These are phyloP conservation scores for Physcia stellaris DNA, from an alignment of 495 filamentous ascomycete genomes.

Conservation along the genomic window DNA sequence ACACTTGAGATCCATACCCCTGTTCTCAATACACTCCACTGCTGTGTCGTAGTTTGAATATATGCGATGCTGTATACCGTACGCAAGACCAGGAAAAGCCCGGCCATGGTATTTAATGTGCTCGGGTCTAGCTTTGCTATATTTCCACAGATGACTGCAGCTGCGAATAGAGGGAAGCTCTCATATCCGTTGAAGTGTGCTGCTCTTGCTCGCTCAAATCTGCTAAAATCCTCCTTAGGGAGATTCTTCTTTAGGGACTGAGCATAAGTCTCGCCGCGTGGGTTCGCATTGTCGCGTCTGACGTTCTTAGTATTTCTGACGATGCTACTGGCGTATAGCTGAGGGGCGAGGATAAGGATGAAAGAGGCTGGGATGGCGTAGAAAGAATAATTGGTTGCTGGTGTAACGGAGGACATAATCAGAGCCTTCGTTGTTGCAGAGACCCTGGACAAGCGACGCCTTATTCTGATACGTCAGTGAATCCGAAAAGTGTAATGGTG, in stretches of 20 bases:
- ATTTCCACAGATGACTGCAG: conserved; percentile 26
- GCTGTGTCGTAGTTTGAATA: conserved; percentile 5
- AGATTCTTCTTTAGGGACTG: conserved; percentile 16
- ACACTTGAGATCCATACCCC: conserved; percentile 1
- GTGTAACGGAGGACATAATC: no score
- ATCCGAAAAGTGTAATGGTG: no score
- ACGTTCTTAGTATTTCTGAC: conserved; percentile 16
- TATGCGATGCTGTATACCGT: conserved; percentile 20
- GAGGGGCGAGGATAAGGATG: conserved; percentile 23
- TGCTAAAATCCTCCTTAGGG: conserved; percentile 14
- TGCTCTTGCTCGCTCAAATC: conserved; percentile 24
- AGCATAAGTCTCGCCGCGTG: conserved; percentile 15
- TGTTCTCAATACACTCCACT: conserved; percentile 1
- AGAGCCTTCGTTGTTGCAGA: no score
- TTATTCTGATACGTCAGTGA: no score
- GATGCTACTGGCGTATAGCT: conserved; percentile 18
- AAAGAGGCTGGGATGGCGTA: conserved; percentile 25
- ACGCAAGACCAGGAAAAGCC: conserved; percentile 17
- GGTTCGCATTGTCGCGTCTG: conserved; percentile 23
- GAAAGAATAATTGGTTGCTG: conserved; percentile 21
- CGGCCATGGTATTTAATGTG: conserved; percentile 18
- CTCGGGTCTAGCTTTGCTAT: conserved; percentile 18
- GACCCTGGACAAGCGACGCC: no score
- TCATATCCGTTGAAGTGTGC: conserved; percentile 32
- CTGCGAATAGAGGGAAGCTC: conserved; percentile 26